These are phyloP conservation scores for Emergomyces pasteurianus DNA, from an alignment of 2,329 filamentous ascomycete genomes.

Conservation along the genomic window DNA sequence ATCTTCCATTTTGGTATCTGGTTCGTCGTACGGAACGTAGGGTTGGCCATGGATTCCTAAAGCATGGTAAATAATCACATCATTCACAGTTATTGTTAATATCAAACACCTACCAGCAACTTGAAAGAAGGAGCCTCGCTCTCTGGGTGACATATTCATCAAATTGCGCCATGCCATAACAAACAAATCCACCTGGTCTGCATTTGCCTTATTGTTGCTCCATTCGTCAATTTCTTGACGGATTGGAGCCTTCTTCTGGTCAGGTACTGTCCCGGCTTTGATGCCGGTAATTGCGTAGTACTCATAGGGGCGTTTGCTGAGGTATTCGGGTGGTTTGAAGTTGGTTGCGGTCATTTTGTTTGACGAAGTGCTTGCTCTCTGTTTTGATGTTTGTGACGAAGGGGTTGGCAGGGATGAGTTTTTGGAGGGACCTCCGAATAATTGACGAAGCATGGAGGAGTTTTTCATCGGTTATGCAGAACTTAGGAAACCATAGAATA, in stretches of 20 bases:
- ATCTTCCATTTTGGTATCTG: constrained; percentile 39
- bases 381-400: neutral
- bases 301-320: constrained; percentile 1
- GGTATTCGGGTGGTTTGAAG: constrained; percentile 1
- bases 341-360: neutral
- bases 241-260: constrained; percentile 1
- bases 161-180: constrained; percentile 2
- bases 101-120: neutral
- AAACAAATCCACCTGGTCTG: constrained; percentile 1
- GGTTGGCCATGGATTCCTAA: constrained; percentile 70
- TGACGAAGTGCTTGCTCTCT: neutral
- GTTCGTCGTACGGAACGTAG: constrained; percentile 44
- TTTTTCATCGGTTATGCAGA: neutral
- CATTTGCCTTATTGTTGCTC: constrained; percentile 1
- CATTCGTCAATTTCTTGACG: constrained; percentile 3
- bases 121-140: constrained; percentile 2
- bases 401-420: neutral
- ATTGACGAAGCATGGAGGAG: neutral
- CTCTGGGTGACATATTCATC: neutral
- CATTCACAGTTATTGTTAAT: neutral
- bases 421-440: neutral
- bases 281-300: constrained; percentile 2
- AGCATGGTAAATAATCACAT: neutral
- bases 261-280: neutral
- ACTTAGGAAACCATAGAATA: neutral